These are phyloP conservation scores for Beta lomatogona DNA, from an alignment of 179 eudicot species.

Conservation along the genomic window DNA sequence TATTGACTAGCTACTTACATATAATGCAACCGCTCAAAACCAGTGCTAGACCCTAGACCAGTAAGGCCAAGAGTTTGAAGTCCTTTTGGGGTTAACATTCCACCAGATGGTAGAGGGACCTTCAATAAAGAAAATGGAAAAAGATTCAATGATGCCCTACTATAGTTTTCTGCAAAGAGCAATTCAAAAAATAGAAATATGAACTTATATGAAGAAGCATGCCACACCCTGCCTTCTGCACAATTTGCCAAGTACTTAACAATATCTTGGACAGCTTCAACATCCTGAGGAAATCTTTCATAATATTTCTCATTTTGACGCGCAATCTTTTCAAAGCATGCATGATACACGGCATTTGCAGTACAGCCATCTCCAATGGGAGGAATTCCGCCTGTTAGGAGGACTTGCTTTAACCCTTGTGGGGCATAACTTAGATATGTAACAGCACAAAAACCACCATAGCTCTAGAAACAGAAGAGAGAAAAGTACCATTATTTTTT, in stretches of 20 bases:
- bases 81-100: conserved; percentile 85
- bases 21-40: conserved; percentile 94
- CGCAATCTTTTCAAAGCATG: conserved; percentile 62
- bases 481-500: conserved; percentile 8
- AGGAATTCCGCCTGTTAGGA: conserved; percentile 91
- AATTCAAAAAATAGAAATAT: not conserved
- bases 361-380: conserved; percentile 75
- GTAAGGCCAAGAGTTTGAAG: conserved; percentile 83
- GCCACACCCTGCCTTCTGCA: conserved; percentile 86
- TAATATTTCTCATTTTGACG: conserved; percentile 83
- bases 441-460: conserved; percentile 92
- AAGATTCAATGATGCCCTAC: not conserved
- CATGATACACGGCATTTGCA: conserved; percentile 78
- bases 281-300: conserved; percentile 86
- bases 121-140: conserved; percentile 26
- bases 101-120: conserved; percentile 97
- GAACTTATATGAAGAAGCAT: not conserved
- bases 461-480: conserved; percentile 58
- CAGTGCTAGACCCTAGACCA: conserved; percentile 84
- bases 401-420: conserved; percentile 84
- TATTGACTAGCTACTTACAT: conserved; percentile 45
- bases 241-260: conserved; percentile 64
- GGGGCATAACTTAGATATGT: conserved; percentile 97
- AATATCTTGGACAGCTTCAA: conserved; percentile 64
- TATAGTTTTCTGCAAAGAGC: not conserved